phyloP scores from a whole-genome alignment of 805 yeast species.

The Saccharomyces kudriavzevii region DNA sequence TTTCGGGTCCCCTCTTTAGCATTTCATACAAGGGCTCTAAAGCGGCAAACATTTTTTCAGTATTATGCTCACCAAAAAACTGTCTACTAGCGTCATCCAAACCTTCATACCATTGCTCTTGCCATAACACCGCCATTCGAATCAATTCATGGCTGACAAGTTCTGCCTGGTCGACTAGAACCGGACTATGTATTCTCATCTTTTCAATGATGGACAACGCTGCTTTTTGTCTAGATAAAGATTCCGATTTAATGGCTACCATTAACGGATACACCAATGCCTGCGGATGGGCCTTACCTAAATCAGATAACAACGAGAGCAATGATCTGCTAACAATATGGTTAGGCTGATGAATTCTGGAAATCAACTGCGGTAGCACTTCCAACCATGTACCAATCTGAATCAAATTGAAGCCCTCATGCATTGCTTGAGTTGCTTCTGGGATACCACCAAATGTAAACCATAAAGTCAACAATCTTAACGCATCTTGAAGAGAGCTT shows the following conservation, averaged over 20 bases:
- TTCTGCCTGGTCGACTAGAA: conserved; percentile 84
- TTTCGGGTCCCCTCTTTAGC: conserved; percentile 82
- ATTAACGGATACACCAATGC: conserved; percentile 92
- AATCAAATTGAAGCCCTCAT: conserved; percentile 83
- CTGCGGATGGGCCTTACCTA: conserved; percentile 95
- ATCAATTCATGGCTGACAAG: conserved; percentile 89
- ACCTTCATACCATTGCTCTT: conserved; percentile 96
- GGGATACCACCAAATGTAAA: conserved; percentile 90
- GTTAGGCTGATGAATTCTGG: conserved; percentile 94
- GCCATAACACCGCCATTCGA: conserved; percentile 94
- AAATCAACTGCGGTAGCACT: conserved; percentile 89
- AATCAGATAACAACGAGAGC: conserved; percentile 69
- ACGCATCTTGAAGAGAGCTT: conserved; percentile 85
- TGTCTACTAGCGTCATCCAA: conserved; percentile 91
- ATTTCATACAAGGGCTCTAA: conserved; percentile 82
- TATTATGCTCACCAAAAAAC: conserved; percentile 89
- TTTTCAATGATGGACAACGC: conserved; percentile 87
- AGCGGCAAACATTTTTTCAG: conserved; percentile 88
- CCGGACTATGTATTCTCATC: conserved; percentile 81
- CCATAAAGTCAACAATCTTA: conserved; percentile 87
- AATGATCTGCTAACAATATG: conserved; percentile 73
- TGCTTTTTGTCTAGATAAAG: conserved; percentile 80
- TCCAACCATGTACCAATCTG: conserved; percentile 91
- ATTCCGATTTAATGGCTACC: conserved; percentile 91
- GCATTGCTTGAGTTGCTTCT: conserved; percentile 84